Conservation (phyloP, 345 rosid genomes). For the Moringa oleifera region DNA sequence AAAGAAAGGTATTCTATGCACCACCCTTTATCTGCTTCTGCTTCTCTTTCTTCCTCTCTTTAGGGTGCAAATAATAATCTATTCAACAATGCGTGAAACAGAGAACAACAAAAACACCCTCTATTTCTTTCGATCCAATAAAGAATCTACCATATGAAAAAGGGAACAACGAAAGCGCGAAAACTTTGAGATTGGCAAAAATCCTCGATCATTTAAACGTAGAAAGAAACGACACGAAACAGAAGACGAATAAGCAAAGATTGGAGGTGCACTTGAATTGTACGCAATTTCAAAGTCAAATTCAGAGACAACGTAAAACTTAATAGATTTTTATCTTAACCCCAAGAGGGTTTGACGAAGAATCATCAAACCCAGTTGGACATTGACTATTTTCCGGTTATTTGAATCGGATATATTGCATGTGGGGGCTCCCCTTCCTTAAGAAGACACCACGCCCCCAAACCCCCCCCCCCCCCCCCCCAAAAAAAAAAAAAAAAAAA, state of each 20-base stretch:
- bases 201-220: slow-evolving; percentile 4
- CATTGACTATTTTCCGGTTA: slow-evolving; percentile 9
- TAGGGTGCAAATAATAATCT: slow-evolving; percentile 16
- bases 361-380: slow-evolving; percentile 25
- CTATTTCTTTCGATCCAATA: slow-evolving; percentile 16
- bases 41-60: slow-evolving; percentile 9
- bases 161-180: neutral
- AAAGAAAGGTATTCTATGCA: slow-evolving; percentile 15
- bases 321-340: slow-evolving; percentile 1
- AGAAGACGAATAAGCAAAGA: slow-evolving; percentile 24
- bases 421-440: slow-evolving; percentile 4
- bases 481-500: no score
- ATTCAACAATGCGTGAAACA: slow-evolving; percentile 12
- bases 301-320: slow-evolving; percentile 7
- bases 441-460: slow-evolving; percentile 11
- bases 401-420: slow-evolving; percentile 7
- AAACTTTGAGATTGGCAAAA: slow-evolving; percentile 20
- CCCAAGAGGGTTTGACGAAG: slow-evolving; percentile 20
- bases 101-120: slow-evolving; percentile 21
- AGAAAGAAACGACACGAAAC: slow-evolving; percentile 17
- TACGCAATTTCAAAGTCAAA: slow-evolving; percentile 49
- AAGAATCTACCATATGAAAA: slow-evolving; percentile 20
- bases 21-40: slow-evolving; percentile 5
- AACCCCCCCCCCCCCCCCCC: no score
- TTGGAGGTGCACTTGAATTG: slow-evolving; percentile 28